Base-by-base conservation (phyloP, 176 grass and related monocot genomes). In the maize (Zea mays) region DNA sequence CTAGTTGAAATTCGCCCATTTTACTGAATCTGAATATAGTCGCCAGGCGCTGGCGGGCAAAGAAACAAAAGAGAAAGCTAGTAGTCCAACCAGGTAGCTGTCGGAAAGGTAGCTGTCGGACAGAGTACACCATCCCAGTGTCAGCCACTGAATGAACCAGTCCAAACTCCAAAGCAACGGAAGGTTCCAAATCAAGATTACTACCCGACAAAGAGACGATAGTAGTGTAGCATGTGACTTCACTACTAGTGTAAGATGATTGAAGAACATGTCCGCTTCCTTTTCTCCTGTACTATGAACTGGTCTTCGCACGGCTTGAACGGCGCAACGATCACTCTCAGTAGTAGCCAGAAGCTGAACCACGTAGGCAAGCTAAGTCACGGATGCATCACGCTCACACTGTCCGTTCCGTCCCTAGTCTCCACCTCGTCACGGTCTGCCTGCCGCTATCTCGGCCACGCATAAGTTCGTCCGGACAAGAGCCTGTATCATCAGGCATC, bases 111-210 rank as follows among this genome's bases (percentile, higher is more conserved):
- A 65, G 34, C 47, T 65, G 19, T 54, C 35, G 27, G 17, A 21
- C 7, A 5, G 27, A 27, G 10, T 78, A 13, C 62, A 67, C 2
- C 17, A 27, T 67, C 35, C 62, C 54, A 49, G 15, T 38, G 2
- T 3, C 44, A 43, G 16, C 6, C 46, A 78, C 21, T 10, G 2
- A 35, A 12, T 35, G 45, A 50, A 36, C 36, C 21, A 16, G 21
- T 50, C 45, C 45, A 27, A 27, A 27, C 27, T 27, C 27, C 27
- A 9, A 55, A 67, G 35, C 47, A 78, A 78, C 4, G 62, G 10
- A 67, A 67, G 16, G 16, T 6, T 77, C 75, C 46, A 20, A 51
- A 65, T 41, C 75, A 52, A 52, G 45, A 14, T 48, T 63, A 44
- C 58, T 16, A 59, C 7, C 21, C 46, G 45, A 65, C 61, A 77